Evolutionary conservation across 106 monocot species (phyloP).

Genomic region (Dactylorhiza incarnata): DNA sequence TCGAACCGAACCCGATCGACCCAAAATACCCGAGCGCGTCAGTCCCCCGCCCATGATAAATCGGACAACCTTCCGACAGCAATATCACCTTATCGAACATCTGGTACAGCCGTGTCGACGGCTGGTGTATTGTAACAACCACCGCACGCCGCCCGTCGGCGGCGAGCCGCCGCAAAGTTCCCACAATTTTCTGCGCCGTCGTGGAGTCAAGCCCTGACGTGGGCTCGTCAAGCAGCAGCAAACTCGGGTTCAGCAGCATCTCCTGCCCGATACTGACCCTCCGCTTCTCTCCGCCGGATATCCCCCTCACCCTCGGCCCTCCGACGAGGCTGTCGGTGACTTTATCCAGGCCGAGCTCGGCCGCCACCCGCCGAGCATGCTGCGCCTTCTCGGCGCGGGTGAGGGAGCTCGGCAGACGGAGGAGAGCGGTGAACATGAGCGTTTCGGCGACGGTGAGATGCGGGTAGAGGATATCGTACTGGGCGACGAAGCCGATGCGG

Average conservation of each 20-base stretch:
- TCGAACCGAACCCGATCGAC: conserved; percentile 24
- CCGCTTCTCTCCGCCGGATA: conserved; percentile 52
- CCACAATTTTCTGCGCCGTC: conserved; percentile 36
- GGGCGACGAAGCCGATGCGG: conserved; percentile 47
- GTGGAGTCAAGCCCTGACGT: conserved; percentile 62
- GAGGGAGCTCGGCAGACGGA: conserved; percentile 34
- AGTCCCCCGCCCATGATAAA: conserved; percentile 36
- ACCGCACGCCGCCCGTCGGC: conserved; percentile 25
- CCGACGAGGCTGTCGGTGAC: conserved; percentile 30
- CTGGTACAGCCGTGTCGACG: conserved; percentile 40
- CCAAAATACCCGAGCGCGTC: conserved; percentile 34
- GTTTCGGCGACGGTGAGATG: conserved; percentile 59
- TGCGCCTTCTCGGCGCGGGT: conserved; percentile 19
- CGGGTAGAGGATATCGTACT: conserved; percentile 64
- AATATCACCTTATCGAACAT: conserved; percentile 52
- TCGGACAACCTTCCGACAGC: conserved; percentile 36
- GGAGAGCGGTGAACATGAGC: conserved; percentile 45
- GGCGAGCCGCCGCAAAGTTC: conserved; percentile 27
- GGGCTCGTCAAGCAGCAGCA: conserved; percentile 49
- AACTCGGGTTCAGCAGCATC: conserved; percentile 50
- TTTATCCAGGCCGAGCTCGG: conserved; percentile 28
- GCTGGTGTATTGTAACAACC: conserved; percentile 54
- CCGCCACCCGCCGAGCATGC: conserved; percentile 25
- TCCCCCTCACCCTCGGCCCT: conserved; percentile 25
- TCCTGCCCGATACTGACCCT: conserved; percentile 54